These are phyloP conservation scores for Yamadazyma insecticola DNA, from an alignment of 805 yeast genomes.

Conservation along the genomic window DNA sequence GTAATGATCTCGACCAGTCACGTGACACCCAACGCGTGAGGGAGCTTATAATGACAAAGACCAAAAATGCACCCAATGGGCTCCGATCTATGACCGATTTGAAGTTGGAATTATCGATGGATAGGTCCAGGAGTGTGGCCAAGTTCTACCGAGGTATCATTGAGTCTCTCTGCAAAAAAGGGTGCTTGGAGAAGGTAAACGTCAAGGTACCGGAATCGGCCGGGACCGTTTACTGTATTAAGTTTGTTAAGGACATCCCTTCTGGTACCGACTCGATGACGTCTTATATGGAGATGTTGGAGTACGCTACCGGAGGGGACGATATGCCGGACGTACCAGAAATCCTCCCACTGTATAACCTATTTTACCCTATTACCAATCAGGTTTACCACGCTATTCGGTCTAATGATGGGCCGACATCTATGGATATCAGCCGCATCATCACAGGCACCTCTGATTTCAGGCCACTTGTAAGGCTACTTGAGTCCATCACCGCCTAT, in stretches of 20 bases:
- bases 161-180: slow-evolving; percentile 39
- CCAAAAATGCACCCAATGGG: slow-evolving; percentile 55
- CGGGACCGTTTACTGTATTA: slow-evolving; percentile 22
- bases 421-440: slow-evolving; percentile 46
- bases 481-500: slow-evolving; percentile 46
- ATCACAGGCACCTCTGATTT: slow-evolving; percentile 54
- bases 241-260: slow-evolving; percentile 43
- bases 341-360: slow-evolving; percentile 38
- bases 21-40: too few relatives aligned
- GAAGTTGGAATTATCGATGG: slow-evolving; percentile 53
- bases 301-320: slow-evolving; percentile 16
- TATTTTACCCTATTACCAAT: slow-evolving; percentile 57
- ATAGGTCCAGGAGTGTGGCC: slow-evolving; percentile 31
- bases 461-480: slow-evolving; percentile 46
- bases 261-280: slow-evolving; percentile 21
- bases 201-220: too few relatives aligned
- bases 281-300: slow-evolving; percentile 7
- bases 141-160: slow-evolving; percentile 48
- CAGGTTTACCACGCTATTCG: slow-evolving; percentile 55
- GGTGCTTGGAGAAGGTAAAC: slow-evolving; percentile 46
- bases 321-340: slow-evolving; percentile 14
- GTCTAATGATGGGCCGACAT: slow-evolving; percentile 51
- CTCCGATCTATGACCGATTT: slow-evolving; percentile 59
- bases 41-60: slow-evolving; percentile 43
- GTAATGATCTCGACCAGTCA: slow-evolving; percentile 19